phyloP scores from a whole-genome alignment of 345 rosid genomes.

The Luvunga scandens region DNA sequence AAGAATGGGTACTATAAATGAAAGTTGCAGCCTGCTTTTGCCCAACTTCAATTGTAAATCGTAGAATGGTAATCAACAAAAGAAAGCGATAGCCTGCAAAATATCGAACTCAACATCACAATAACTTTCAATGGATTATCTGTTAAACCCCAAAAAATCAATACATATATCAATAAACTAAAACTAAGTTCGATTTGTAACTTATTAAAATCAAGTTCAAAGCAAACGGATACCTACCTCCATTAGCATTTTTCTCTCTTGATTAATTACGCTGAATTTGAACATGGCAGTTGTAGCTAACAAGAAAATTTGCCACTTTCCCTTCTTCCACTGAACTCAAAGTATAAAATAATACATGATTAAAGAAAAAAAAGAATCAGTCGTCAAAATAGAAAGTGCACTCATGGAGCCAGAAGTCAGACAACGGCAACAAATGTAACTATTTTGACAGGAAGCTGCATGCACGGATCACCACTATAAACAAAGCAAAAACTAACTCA shows the following conservation, averaged over 20 bases:
- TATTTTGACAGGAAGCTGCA: constrained; percentile 92
- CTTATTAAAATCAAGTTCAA: background rate
- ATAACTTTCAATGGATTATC: background rate
- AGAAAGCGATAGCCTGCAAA: constrained; percentile 72
- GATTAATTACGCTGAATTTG: constrained; percentile 53
- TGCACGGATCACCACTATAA: constrained; percentile 63
- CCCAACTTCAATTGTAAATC: constrained; percentile 82
- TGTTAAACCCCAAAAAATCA: background rate
- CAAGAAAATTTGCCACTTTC: constrained; percentile 85
- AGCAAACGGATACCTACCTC: constrained; percentile 51
- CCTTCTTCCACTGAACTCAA: constrained; percentile 87
- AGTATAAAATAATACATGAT: background rate
- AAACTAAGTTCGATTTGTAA: background rate
- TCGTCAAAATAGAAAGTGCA: constrained; percentile 10
- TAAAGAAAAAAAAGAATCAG: background rate
- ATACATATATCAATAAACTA: background rate
- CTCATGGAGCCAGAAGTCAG: background rate
- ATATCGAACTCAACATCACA: constrained; percentile 26
- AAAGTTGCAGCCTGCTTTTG: constrained; percentile 89
- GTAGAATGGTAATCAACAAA: constrained; percentile 52
- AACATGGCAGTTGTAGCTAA: constrained; percentile 78
- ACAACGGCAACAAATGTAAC: constrained; percentile 79
- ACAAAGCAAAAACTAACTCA: constrained; percentile 40
- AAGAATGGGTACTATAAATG: constrained; percentile 61
- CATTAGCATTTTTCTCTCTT: constrained; percentile 47